Evolutionary conservation across 495 filamentous ascomycete species (phyloP), one percentile per base, ranked within the genome.

Genomic region (Podospora didyma): DNA sequence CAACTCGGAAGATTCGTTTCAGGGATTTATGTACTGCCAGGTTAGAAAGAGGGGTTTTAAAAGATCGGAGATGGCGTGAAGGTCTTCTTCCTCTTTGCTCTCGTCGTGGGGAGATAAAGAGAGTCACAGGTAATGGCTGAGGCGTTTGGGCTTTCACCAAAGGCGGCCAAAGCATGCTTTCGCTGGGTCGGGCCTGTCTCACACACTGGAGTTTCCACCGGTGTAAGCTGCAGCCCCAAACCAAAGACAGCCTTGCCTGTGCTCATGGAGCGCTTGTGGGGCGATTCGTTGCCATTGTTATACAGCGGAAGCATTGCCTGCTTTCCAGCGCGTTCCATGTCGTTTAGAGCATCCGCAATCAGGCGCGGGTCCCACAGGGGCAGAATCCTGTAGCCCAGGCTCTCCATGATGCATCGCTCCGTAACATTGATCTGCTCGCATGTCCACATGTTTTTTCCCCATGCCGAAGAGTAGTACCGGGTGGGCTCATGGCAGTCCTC

Each of bases 341-440:
- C 77, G 59, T 71, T 68, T 52, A 77, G 45, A 11, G 79, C 79
- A 39, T 81, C 75, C 42, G 63, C 64, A 49, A 83, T 78, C 39
- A 75, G 68, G 21, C 59, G 61, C 2, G 67, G 64, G 12, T 81
- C 70, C 70, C 75, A 82, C 14, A 83, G 62, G 3, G 78, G 77
- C 37, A 81, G 59, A 48, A 83, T 75, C 22, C 79, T 68, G 57
- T 79, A 82, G 42, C 69, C 69, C 44, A 83, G 62, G 63, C 69
- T 77, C 69, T 83, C 78, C 71, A 82, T 76, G 50, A 83, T 76
- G 62, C 73, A 78, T 19, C 73, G 64, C 58, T 82, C 76, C 16
- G 80, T 82, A 53, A 73, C 74, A 54, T 82, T 83, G 62, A 82
- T 69, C 70, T 82, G 79, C 49, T 75, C 71, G 63, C 68, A 73